Base-by-base conservation (phyloP, 2,329 filamentous ascomycete genomes). In the Alternaria postmessia region DNA sequence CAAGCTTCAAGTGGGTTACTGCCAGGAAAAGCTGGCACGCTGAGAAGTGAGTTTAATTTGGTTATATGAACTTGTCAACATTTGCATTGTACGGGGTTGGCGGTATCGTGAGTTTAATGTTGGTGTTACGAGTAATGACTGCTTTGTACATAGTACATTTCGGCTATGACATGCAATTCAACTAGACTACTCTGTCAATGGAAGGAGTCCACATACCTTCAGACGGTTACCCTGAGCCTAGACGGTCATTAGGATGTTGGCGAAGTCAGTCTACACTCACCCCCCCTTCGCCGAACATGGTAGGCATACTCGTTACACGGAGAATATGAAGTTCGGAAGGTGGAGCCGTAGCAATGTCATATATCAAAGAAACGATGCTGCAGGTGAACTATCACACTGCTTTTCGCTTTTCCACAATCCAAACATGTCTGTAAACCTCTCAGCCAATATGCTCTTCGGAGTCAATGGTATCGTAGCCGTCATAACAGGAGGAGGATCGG, bases 1-100 rank as follows among this genome's bases (percentile, higher is more conserved):
- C 74, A 42, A 73, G 66, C 46, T 78, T 77, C 58, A 76, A 76
- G 63, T 78, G 75, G 75, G 67, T 77, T 22, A 70, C 72, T 5
- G 75, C 70, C 26, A 61, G 72, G 58, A 77, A 77, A 59, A 73
- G 66, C 16, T 68, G 68, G 69, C 63, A 72, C 48, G 61, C 59
- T 44, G 54, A 38, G 20, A 57, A 36, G 47, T 52, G 36, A 47
- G 26, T 9, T 16, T 16, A 9, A 24, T 49, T 24, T 24, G 30
- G 46, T 30, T 6, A 16, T 8, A 36, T 49, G 48, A 16, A n/a
- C n/a, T 7, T 28, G 34, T 51, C 24, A 34, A 38, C 16, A 24
- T 14, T 5, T 2, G 46, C 14, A 49, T 26, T 3, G 8, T 49
- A n/a, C 7, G 32, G 2, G 20, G 30, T 36, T 24, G 32, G 46